Base-by-base conservation (phyloP, 2,329 filamentous ascomycete species). In the Lasiodiplodia gonubiensis region DNA sequence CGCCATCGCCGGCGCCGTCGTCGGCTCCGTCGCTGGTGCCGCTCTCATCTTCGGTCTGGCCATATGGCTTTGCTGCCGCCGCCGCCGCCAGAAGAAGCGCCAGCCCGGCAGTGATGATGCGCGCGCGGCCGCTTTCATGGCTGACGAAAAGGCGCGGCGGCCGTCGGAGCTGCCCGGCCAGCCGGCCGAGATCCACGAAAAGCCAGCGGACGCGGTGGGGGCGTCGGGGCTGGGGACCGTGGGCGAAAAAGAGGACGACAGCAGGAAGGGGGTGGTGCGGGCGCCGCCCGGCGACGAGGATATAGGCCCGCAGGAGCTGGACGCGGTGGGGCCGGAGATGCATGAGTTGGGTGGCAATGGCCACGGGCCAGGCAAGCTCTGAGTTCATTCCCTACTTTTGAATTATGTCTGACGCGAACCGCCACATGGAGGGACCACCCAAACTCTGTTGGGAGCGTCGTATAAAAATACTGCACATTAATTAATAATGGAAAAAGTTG, bases 11-110 rank as follows among this genome's bases (percentile, higher is more conserved):
- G 64, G 64, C 21, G 42, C 25, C 18, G 46, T 68, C 49, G 53
- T 68, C 18, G 67, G 67, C 12, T 52, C 27, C 64, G 8, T 67
- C 27, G 63, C 63, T 3, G 53, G 18, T 30, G 18, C n/a, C 18
- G 7, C 33, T 1, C 53, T 46, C 18, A n/a, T 55, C 23, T 25
- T 27, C 33, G 30, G n/a, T 10, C 53, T 55, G 6, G 53, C 18
- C 4, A 3, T 12, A 12, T 35, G 21, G n/a, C 10, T 46, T 37
- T 30, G 21, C 53, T 25, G 12, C 27, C 21, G n/a, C 18, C 27
- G 30, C 27, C 30, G 30, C 16, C 25, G 25, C 23, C 51, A 12
- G 4, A 25, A 16, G 23, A 25, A 27, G 4, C 51, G 16, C 51
- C n/a, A n/a, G 18, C 30, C 3, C 53, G 14, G 1, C 53, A 23